Base-by-base conservation (phyloP, 495 filamentous ascomycete genomes). In the Ascobolus immersus region DNA sequence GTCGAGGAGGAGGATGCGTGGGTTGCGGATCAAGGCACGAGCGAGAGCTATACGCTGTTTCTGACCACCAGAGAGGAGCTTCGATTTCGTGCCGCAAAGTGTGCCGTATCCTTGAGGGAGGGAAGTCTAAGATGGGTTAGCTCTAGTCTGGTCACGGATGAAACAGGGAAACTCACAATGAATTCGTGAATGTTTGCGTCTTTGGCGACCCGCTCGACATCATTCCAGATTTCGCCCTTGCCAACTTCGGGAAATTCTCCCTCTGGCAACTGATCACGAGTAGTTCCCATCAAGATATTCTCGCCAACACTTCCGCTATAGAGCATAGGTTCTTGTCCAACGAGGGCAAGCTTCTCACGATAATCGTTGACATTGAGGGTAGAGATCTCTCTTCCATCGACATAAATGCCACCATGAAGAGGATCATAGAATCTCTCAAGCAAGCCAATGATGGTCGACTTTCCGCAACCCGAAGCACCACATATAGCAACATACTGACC, bases 141-240 rank as follows among this genome's bases (percentile, higher is more conserved):
- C 22, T 9, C 24, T 15, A 28, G 30, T 15, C 5, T 10, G 15
- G n/a, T 7, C 14, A 5, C n/a, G 2, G 3, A 3, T 12, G 26
- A 17, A 33, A 22, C 55, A 42, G 70, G 67, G 10, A 71, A 54
- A 28, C 70, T 73, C 48, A 71, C 62, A 50, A 91, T 82, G 52
- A 89, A 90, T 43, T 86, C 77, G 50, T 81, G 79, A 43, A 91
- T 91, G 44, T 90, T 91, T 26, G 80, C 80, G 47, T 82, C 73
- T 38, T 69, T 71, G 58, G 78, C 86, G 10, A 75, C 77, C 41
- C 72, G 62, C 32, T 71, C 58, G 21, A 91, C 61, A n/a, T n/a
- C n/a, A n/a, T n/a, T n/a, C n/a, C n/a, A n/a, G n/a, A n/a, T n/a
- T n/a, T n/a, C n/a, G n/a, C n/a, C n/a, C n/a, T n/a, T n/a, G n/a